phyloP scores from a whole-genome alignment of 805 yeast species.

The Ogataea angusta region DNA sequence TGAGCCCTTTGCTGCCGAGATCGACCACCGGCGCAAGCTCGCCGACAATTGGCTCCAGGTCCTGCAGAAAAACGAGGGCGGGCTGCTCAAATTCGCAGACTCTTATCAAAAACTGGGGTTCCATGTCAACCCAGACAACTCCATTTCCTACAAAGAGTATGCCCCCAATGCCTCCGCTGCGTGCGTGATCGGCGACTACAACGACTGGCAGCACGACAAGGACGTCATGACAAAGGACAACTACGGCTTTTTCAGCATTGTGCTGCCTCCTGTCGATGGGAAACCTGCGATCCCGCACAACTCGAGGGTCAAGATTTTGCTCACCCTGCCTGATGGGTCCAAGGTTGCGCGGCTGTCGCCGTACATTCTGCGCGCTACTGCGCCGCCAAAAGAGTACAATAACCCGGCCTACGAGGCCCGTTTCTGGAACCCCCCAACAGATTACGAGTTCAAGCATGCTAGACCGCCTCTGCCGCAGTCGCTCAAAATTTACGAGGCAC shows the following conservation, averaged over 20 bases:
- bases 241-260: constrained; percentile 67
- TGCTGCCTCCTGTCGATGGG: constrained; percentile 54
- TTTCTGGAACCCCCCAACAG: constrained; percentile 77
- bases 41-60: constrained; percentile 62
- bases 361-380: constrained; percentile 82
- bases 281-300: constrained; percentile 74
- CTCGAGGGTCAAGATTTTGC: constrained; percentile 67
- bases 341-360: constrained; percentile 81
- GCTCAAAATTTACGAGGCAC: constrained; percentile 88
- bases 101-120: constrained; percentile 78
- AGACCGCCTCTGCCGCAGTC: constrained; percentile 59
- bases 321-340: constrained; percentile 66
- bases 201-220: constrained; percentile 64
- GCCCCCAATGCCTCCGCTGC: constrained; percentile 84
- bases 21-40: constrained; percentile 62
- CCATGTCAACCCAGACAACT: constrained; percentile 55
- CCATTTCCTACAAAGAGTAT: constrained; percentile 73
- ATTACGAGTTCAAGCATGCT: constrained; percentile 57
- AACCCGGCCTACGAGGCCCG: constrained; percentile 71
- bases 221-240: constrained; percentile 59
- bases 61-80: constrained; percentile 59
- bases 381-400: constrained; percentile 52
- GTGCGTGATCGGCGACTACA: constrained; percentile 87
- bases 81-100: constrained; percentile 66
- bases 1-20: constrained; percentile 67